Base-by-base conservation (phyloP, 1,284 basidiomycete genomes). In the Fomitopsis schrenkii region DNA sequence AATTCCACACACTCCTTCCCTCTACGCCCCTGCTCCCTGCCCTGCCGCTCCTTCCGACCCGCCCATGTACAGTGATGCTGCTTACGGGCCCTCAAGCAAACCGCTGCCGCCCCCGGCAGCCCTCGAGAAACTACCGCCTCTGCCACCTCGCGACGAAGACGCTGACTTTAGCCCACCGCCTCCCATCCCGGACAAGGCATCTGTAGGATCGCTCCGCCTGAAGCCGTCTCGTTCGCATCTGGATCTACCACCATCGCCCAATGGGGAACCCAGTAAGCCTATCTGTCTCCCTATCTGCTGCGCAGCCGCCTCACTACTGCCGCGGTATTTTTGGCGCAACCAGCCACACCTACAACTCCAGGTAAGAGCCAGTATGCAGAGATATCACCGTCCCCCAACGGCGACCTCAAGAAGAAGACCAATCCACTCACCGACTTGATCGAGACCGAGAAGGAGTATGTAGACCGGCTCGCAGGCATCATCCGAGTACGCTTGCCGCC, bases 351-450 rank as follows among this genome's bases (percentile, higher is more conserved):
- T 38, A 53, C 65, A 8, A 66, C 68, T 10, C 68, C 71, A 17
- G 57, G 68, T 35, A 63, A 65, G 44, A 22, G 28, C 71, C n/a
- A 52, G 58, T 55, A 58, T 63, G 26, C 68, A 69, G 3, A 42
- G 67, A 33, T 28, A 33, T 74, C 74, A 30, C 69, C 77, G 26
- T 69, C 60, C 33, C 45, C 57, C 8, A 35, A 42, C 14, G 33
- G 52, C 6, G 81, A 80, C 46, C 74, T 75, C 44, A 86, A 79
- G 26, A 89, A 83, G 76, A 89, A 86, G 68, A 70, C 80, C 6
- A 98, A 97, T 72, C 95, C 95, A 30, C 82, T 99, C 62, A 83
- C 85, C 14, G 97, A 99, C 77, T 87, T 99, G 64, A 90, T 98
- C 65, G 93, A 97, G 70, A 97, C 93, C 9, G 97, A 99, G 78